phyloP scores from a whole-genome alignment of 192 early-diverging fungal genomes.

The Powellomyces hirtus region DNA sequence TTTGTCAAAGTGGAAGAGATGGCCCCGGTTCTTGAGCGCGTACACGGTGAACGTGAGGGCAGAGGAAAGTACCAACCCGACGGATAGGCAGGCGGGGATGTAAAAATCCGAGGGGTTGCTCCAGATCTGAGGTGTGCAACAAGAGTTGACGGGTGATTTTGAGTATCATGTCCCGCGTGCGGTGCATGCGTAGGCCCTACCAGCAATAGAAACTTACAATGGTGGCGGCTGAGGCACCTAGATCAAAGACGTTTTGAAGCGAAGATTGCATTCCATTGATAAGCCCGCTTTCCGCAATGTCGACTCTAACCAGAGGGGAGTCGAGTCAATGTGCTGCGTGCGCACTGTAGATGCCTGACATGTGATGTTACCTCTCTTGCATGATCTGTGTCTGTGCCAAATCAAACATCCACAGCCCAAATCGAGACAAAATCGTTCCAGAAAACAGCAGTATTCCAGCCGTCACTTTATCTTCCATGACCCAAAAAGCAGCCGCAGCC shows the following conservation, averaged over 20 bases:
- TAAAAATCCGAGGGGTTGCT: constrained; percentile 25
- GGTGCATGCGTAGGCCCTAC: neutral
- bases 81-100: constrained; percentile 33
- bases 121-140: constrained; percentile 21
- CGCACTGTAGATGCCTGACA: neutral
- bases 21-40: constrained; percentile 17
- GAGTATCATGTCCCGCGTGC: neutral
- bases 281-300: constrained; percentile 21
- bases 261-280: constrained; percentile 38
- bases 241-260: constrained; percentile 46
- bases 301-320: constrained; percentile 8
- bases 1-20: constrained; percentile 33
- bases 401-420: constrained; percentile 51
- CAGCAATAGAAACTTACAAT: constrained; percentile 22
- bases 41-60: constrained; percentile 27
- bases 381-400: constrained; percentile 44
- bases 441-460: constrained; percentile 31
- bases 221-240: constrained; percentile 34
- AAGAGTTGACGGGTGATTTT: neutral
- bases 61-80: constrained; percentile 26
- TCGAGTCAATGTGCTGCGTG: neutral
- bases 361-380: constrained; percentile 33
- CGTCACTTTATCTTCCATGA: neutral
- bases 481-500: constrained; percentile 30
- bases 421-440: constrained; percentile 33